These are phyloP conservation scores for Aspergillus ruber DNA, from an alignment of 2,329 filamentous ascomycete species.

Conservation along the genomic window DNA sequence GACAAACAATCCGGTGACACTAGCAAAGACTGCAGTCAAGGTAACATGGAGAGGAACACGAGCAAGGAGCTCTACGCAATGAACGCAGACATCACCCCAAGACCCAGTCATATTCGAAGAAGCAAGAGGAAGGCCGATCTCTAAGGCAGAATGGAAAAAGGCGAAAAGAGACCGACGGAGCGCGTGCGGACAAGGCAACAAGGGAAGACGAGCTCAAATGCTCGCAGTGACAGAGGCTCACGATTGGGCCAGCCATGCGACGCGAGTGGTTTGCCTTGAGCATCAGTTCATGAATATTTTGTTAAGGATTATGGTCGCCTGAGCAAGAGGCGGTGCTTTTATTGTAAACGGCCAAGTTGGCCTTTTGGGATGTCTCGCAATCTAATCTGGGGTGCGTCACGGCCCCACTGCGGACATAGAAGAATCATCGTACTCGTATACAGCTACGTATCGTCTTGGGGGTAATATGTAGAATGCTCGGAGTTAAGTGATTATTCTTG, in stretches of 20 bases:
- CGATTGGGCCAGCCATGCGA: conserved; percentile 20
- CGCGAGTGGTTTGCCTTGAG: conserved; percentile 1
- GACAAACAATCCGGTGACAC: conserved; percentile 24
- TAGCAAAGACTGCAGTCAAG: conserved; percentile 22
- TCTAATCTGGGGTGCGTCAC: not conserved
- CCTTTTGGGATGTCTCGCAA: not conserved
- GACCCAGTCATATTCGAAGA: conserved; percentile 20
- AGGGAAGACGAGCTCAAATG: conserved; percentile 11
- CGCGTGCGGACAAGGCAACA: not conserved
- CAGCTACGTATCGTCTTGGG: no score
- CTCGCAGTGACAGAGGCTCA: conserved; percentile 14
- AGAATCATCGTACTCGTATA: no score
- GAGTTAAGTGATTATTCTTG: no score
- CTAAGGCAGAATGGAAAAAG: conserved; percentile 6
- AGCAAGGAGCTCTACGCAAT: conserved; percentile 25
- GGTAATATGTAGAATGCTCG: no score
- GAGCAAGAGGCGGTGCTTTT: not conserved
- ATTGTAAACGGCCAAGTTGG: not conserved
- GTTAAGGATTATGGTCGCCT: not conserved
- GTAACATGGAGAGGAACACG: conserved; percentile 24
- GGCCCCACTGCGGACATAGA: not conserved
- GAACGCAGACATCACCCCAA: conserved; percentile 24
- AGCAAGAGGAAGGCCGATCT: conserved; percentile 2
- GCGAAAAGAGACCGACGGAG: not conserved
- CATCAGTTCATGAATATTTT: not conserved